Conservation (phyloP, 2,329 filamentous ascomycete species). For the Beauveria caledonica region DNA sequence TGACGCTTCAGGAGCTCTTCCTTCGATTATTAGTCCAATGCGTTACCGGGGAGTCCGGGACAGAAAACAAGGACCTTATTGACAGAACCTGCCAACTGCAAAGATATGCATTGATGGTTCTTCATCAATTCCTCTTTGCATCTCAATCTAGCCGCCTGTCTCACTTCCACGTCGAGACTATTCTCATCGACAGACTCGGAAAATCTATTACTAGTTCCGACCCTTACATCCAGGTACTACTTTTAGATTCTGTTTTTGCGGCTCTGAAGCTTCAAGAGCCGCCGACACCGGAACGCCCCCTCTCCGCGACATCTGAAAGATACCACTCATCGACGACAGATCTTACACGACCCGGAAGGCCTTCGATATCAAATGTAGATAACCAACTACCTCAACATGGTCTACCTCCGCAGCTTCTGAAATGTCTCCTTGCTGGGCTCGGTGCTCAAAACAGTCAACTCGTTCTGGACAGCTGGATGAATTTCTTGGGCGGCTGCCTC, state of each 20-base stretch:
- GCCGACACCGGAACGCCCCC: constrained; percentile 30
- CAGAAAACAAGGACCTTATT: constrained; percentile 18
- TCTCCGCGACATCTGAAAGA: constrained; percentile 40
- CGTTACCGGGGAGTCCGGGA: constrained; percentile 27
- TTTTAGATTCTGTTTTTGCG: constrained; percentile 71
- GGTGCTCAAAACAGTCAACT: constrained; percentile 63
- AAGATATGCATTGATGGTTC: constrained; percentile 58
- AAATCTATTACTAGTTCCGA: constrained; percentile 54
- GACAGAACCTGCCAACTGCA: constrained; percentile 57
- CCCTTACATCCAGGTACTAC: constrained; percentile 63
- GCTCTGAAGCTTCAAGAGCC: constrained; percentile 58
- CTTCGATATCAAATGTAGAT: constrained; percentile 28
- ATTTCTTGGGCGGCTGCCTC: constrained; percentile 73
- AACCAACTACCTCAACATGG: constrained; percentile 22
- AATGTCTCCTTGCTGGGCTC: constrained; percentile 75
- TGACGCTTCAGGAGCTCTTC: constrained; percentile 60
- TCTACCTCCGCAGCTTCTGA: constrained; percentile 66
- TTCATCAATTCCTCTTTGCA: constrained; percentile 61
- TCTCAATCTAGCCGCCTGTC: constrained; percentile 52
- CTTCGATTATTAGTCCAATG: constrained; percentile 57
- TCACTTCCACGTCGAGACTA: constrained; percentile 59
- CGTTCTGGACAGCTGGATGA: constrained; percentile 86
- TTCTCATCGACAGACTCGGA: constrained; percentile 60
- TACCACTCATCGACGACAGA: constrained; percentile 33
- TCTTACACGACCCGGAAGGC: constrained; percentile 29